These are phyloP conservation scores for Cordyceps tenuipes DNA, from an alignment of 2,329 filamentous ascomycete species.

Conservation along the genomic window DNA sequence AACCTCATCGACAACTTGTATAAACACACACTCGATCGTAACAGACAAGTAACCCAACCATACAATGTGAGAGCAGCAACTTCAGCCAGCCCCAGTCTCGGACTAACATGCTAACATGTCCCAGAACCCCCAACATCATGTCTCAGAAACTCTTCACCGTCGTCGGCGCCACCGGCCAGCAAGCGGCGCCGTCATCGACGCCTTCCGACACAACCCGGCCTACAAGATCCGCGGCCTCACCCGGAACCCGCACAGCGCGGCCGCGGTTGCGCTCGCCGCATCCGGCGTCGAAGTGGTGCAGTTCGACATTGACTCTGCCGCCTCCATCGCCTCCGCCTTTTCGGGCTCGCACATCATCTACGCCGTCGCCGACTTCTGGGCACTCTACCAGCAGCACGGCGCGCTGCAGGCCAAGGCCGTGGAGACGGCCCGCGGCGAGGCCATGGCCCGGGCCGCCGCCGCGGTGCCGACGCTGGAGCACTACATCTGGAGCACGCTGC, in stretches of 20 bases:
- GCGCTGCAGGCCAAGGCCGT: constrained; percentile 26
- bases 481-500: constrained; percentile 38
- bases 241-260: neutral
- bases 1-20: neutral
- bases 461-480: constrained; percentile 29
- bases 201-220: neutral
- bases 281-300: constrained; percentile 38
- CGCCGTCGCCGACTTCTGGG: constrained; percentile 26
- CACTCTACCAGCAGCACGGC: constrained; percentile 21
- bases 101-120: neutral
- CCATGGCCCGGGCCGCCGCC: constrained; percentile 33
- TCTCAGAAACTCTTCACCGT: constrained; percentile 5
- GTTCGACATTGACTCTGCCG: constrained; percentile 41
- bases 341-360: constrained; percentile 25
- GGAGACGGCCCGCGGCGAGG: constrained; percentile 32
- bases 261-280: neutral
- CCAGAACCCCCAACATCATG: neutral
- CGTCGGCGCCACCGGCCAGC: constrained; percentile 11
- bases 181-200: constrained; percentile 8
- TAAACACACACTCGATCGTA: no score
- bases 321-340: neutral
- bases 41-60: neutral
- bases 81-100: neutral
- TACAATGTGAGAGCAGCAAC: neutral
- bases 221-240: constrained; percentile 1